phyloP scores from a whole-genome alignment of 1,284 basidiomycete species.

The Ustilago xerochloae region DNA sequence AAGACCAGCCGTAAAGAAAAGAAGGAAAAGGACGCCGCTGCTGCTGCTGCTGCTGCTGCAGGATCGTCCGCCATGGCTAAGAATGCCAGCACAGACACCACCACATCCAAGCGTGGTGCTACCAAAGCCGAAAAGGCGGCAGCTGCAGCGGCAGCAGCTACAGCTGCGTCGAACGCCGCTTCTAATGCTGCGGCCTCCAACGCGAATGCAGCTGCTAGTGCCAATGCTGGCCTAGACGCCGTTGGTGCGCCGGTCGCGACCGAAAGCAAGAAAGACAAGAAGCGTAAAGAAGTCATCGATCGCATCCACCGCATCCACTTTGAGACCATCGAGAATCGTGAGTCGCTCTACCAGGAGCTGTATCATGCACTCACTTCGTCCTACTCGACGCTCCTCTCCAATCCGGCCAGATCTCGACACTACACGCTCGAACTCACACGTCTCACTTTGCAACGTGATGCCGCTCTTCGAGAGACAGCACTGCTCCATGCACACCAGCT shows the following conservation, averaged over 20 bases:
- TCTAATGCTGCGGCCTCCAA: neutral
- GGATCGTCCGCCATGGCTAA: slow-evolving; percentile 37
- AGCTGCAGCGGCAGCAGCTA: slow-evolving; percentile 24
- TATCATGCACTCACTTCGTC: slow-evolving; percentile 56
- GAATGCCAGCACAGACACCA: slow-evolving; percentile 38
- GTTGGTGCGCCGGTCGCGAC: slow-evolving; percentile 15
- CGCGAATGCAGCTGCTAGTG: slow-evolving; percentile 10
- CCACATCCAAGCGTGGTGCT: slow-evolving; percentile 29
- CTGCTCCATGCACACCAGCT: slow-evolving; percentile 63
- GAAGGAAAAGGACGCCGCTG: slow-evolving; percentile 41
- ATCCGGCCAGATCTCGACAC: slow-evolving; percentile 55
- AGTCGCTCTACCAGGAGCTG: slow-evolving; percentile 61
- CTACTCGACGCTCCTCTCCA: slow-evolving; percentile 59
- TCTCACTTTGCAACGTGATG: slow-evolving; percentile 57
- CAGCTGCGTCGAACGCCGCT: slow-evolving; percentile 15
- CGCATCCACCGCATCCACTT: slow-evolving; percentile 65
- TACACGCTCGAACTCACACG: slow-evolving; percentile 61
- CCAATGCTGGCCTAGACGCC: slow-evolving; percentile 5
- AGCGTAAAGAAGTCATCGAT: slow-evolving; percentile 66
- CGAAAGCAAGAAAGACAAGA: slow-evolving; percentile 58
- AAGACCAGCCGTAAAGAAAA: slow-evolving; percentile 38
- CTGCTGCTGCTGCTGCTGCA: too few relatives aligned
- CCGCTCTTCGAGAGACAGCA: slow-evolving; percentile 54
- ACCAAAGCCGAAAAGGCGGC: slow-evolving; percentile 43
- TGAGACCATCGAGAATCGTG: slow-evolving; percentile 65